These are phyloP conservation scores for Naganishia vishniacii DNA, from an alignment of 768 basidiomycete species.

Conservation along the genomic window DNA sequence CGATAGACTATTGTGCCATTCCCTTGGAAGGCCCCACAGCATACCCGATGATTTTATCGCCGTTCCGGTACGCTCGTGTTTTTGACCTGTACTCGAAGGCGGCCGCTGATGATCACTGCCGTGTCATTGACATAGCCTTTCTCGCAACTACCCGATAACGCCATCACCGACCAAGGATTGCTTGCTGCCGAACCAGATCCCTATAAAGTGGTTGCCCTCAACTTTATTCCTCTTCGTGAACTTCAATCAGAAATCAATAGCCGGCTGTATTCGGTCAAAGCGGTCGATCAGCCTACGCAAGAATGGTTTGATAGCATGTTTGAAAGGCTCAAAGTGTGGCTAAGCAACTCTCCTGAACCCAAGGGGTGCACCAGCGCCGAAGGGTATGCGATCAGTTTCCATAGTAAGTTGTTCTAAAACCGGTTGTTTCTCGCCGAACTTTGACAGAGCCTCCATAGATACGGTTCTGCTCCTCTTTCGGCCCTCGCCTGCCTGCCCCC, in stretches of 20 bases:
- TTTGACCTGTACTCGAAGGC: neutral
- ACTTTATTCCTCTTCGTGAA: constrained; percentile 44
- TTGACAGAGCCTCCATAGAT: no score
- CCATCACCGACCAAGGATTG: constrained; percentile 33
- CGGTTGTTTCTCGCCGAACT: no score
- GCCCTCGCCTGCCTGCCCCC: constrained; percentile 47
- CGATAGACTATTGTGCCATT: constrained; percentile 45
- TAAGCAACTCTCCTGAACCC: constrained; percentile 46
- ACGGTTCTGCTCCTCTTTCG: constrained; percentile 48
- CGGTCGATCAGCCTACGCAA: constrained; percentile 33
- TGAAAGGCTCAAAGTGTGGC: constrained; percentile 45
- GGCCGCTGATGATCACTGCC: constrained; percentile 4
- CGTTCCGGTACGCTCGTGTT: constrained; percentile 38
- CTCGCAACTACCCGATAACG: constrained; percentile 27
- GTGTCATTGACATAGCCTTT: constrained; percentile 10
- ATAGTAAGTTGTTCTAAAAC: constrained; percentile 48
- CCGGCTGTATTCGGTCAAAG: constrained; percentile 44
- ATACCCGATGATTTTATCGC: constrained; percentile 49
- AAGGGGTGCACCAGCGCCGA: constrained; percentile 46
- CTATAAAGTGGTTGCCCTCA: constrained; percentile 45
- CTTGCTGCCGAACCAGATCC: constrained; percentile 36
- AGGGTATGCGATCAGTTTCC: constrained; percentile 49
- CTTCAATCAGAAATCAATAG: constrained; percentile 48
- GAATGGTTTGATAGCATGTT: constrained; percentile 48
- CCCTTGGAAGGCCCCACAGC: constrained; percentile 47